These are phyloP conservation scores for Pulveroboletus frians DNA, from an alignment of 768 basidiomycete species.

Conservation along the genomic window DNA sequence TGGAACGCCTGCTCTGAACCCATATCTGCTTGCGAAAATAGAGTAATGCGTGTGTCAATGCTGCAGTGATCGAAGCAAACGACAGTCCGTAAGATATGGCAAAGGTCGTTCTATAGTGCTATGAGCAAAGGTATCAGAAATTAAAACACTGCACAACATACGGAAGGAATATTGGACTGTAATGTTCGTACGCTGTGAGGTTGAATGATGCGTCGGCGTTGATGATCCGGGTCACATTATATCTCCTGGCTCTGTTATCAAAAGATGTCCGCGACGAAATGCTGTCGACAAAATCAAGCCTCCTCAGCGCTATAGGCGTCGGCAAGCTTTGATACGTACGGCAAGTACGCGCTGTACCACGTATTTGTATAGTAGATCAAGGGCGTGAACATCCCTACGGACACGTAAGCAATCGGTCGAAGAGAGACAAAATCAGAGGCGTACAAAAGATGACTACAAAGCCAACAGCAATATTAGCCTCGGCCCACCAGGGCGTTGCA, in stretches of 20 bases:
- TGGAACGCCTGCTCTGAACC: constrained; percentile 61
- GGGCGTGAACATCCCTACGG: constrained; percentile 51
- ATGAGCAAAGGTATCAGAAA: constrained; percentile 1
- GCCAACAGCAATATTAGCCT: constrained; percentile 60
- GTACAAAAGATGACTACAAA: constrained; percentile 67
- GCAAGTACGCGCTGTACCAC: constrained; percentile 55
- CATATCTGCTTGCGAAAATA: constrained; percentile 79
- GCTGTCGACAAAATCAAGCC: constrained; percentile 18
- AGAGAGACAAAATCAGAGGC: constrained; percentile 33
- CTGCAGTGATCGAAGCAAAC: constrained; percentile 78
- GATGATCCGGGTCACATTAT: constrained; percentile 56
- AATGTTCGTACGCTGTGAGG: constrained; percentile 46
- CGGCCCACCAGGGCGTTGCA: constrained; percentile 80
- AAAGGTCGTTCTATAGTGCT: constrained; percentile 45
- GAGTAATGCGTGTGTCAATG: constrained; percentile 64
- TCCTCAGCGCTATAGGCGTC: neutral
- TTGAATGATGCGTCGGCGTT: constrained; percentile 53
- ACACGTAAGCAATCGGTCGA: constrained; percentile 48
- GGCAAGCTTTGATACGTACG: constrained; percentile 32
- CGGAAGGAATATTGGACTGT: constrained; percentile 61
- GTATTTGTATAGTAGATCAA: constrained; percentile 64
- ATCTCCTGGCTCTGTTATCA: constrained; percentile 54
- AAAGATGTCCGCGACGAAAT: constrained; percentile 64
- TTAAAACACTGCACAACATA: constrained; percentile 3
- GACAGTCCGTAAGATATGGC: constrained; percentile 75